These are phyloP conservation scores for Nemophila menziesii DNA, from an alignment of 257 asterid species.

Conservation along the genomic window DNA sequence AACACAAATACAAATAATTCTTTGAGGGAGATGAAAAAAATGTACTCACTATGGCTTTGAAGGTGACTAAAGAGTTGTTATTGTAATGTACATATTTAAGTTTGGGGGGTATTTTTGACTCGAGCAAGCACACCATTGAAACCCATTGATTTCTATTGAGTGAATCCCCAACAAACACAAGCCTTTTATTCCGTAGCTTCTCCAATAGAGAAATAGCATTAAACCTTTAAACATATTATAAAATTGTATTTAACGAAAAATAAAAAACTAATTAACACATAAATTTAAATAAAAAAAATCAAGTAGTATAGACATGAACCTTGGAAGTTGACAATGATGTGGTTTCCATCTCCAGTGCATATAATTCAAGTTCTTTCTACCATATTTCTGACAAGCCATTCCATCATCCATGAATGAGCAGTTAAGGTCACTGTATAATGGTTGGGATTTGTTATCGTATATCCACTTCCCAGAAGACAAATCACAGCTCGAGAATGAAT, in stretches of 20 bases:
- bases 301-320: conserved; percentile 9
- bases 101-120: conserved; percentile 25
- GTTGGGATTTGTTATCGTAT: conserved; percentile 19
- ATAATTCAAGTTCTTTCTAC: conserved; percentile 27
- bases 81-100: conserved; percentile 14
- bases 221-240: conserved; percentile 26
- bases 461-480: conserved; percentile 17
- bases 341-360: conserved; percentile 47
- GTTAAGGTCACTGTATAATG: conserved; percentile 24
- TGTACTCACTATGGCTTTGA: conserved; percentile 32
- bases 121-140: conserved; percentile 52
- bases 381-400: conserved; percentile 24
- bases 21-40: background rate
- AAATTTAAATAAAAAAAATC: background rate
- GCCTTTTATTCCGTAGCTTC: conserved; percentile 45
- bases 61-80: conserved; percentile 29
- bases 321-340: conserved; percentile 39
- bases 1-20: background rate
- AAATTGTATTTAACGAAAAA: background rate
- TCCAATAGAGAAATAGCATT: conserved; percentile 40
- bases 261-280: no score
- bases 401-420: conserved; percentile 26
- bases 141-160: conserved; percentile 48
- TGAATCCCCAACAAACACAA: conserved; percentile 59
- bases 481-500: conserved; percentile 9